Conservation (phyloP, 768 basidiomycete genomes). For the Xerocomellus amylosporus region DNA sequence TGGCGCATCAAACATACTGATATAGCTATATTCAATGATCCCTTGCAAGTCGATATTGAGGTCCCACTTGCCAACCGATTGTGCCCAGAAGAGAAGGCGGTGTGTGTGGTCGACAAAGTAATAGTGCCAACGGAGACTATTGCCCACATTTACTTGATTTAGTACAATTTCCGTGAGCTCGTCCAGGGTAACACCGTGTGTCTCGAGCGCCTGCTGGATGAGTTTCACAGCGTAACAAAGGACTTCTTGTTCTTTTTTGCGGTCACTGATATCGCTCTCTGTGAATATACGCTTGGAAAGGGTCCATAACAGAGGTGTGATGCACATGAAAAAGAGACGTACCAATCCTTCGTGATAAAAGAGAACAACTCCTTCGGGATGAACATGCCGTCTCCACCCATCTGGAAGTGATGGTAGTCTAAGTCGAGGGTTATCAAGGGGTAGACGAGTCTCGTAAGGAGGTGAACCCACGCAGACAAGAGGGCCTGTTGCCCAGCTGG, state of each 20-base stretch:
- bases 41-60: conserved; percentile 6
- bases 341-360: conserved; percentile 15
- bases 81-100: conserved; percentile 18
- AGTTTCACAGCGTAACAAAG: conserved; percentile 5
- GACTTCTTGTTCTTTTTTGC: neutral
- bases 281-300: conserved; percentile 14
- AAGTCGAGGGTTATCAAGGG: neutral
- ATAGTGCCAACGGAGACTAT: conserved; percentile 1
- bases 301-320: neutral
- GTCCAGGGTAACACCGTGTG: neutral
- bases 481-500: conserved; percentile 9
- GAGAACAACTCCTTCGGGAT: conserved; percentile 11
- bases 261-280: conserved; percentile 4
- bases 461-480: conserved; percentile 3
- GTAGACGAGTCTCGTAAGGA: neutral
- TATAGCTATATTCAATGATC: conserved; percentile 1
- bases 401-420: neutral
- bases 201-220: neutral
- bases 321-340: neutral
- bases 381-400: conserved; percentile 12
- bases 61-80: neutral
- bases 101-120: conserved; percentile 19
- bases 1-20: conserved; percentile 4
- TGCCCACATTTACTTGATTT: conserved; percentile 8
- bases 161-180: conserved; percentile 10